Evolutionary conservation across 495 filamentous ascomycete genomes (phyloP).

Genomic region (Tuber magnatum): DNA sequence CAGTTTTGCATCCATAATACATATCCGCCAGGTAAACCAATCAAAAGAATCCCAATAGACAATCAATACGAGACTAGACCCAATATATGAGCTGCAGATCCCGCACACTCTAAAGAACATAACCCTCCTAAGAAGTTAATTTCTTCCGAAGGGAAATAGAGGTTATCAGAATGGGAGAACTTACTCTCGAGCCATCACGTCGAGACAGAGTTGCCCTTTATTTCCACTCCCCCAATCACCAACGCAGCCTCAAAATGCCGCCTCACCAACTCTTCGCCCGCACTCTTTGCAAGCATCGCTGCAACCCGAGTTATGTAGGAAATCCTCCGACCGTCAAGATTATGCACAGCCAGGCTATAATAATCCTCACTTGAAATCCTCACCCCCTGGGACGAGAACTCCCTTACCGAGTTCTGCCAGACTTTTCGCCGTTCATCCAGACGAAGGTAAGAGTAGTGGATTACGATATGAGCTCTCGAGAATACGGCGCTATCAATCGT

Average conservation of each 20-base stretch:
- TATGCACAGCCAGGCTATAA: background rate
- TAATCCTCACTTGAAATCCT: background rate
- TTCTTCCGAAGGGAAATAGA: background rate
- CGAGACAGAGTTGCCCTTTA: background rate
- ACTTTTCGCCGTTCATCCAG: constrained; percentile 1
- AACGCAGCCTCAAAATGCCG: background rate
- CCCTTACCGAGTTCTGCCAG: constrained; percentile 14
- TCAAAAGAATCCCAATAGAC: background rate
- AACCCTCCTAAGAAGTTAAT: background rate
- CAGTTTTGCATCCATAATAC: background rate
- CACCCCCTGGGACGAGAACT: constrained; percentile 10
- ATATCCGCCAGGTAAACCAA: background rate
- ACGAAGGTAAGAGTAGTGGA: constrained; percentile 40
- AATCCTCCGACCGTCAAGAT: background rate
- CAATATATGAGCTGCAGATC: background rate
- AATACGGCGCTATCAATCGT: constrained; percentile 50
- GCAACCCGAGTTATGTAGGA: background rate
- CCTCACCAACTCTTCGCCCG: background rate
- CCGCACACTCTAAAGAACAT: background rate
- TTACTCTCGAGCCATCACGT: background rate
- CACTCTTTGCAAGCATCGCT: background rate
- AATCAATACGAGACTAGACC: background rate
- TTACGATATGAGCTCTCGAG: constrained; percentile 47
- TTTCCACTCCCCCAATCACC: background rate
- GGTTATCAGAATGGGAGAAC: background rate